Conservation (phyloP, 2,329 filamentous ascomycete species). For the Lecanicillium sp. region DNA sequence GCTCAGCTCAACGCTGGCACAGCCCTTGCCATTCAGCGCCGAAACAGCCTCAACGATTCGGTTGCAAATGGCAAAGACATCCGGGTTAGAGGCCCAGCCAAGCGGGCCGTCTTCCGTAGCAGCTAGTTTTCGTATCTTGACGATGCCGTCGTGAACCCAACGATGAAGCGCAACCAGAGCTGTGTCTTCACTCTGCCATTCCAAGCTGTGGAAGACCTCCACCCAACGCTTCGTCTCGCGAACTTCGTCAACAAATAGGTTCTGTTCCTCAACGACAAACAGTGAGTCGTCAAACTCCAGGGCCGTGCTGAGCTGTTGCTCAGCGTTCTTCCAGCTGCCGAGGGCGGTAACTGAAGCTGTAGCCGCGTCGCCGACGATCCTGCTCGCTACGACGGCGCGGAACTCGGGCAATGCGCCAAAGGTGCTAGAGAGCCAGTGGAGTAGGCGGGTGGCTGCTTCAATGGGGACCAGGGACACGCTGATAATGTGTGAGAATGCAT, state of each 20-base stretch:
- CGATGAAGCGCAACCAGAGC: conserved; percentile 19
- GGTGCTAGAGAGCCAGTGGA: conserved; percentile 30
- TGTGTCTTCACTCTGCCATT: conserved; percentile 14
- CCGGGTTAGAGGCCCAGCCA: conserved; percentile 63
- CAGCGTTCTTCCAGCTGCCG: conserved; percentile 19
- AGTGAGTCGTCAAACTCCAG: conserved; percentile 57
- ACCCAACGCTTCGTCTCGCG: conserved; percentile 67
- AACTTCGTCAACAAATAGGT: conserved; percentile 82
- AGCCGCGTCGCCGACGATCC: conserved; percentile 27
- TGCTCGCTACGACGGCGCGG: conserved; percentile 28
- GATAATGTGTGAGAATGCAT: conserved; percentile 39
- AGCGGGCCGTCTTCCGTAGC: conserved; percentile 53
- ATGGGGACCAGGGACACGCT: conserved; percentile 35
- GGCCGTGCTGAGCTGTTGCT: conserved; percentile 33
- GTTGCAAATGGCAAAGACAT: conserved; percentile 56
- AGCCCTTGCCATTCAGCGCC: conserved; percentile 20
- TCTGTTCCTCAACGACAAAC: conserved; percentile 87
- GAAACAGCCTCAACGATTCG: conserved; percentile 34
- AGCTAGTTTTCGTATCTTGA: conserved; percentile 26
- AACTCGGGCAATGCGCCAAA: conserved; percentile 31
- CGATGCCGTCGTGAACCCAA: conserved; percentile 47
- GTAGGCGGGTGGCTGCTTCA: conserved; percentile 37
- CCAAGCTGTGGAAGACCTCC: conserved; percentile 31
- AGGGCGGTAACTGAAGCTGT: conserved; percentile 8
- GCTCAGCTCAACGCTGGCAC: conserved; percentile 10